Evolutionary conservation across 768 basidiomycete species (phyloP).

Genomic region (Cystobasidium ongulense): DNA sequence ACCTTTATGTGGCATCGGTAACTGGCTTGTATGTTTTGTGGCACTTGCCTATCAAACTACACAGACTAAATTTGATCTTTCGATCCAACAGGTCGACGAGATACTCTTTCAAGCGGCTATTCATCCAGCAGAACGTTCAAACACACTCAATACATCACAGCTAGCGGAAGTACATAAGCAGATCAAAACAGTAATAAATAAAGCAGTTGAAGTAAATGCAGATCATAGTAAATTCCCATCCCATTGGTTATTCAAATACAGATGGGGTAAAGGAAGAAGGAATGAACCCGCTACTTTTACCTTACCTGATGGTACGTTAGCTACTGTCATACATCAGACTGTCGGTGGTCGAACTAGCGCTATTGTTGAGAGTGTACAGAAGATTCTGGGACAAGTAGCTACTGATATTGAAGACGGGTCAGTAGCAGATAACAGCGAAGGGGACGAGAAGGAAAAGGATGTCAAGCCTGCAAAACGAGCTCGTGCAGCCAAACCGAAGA

Average conservation of each 20-base stretch:
- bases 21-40: constrained; percentile 37
- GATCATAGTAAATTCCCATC: constrained; percentile 39
- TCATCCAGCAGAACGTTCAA: constrained; percentile 39
- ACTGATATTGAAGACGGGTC: not conserved
- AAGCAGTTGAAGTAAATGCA: constrained; percentile 38
- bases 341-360: constrained; percentile 40
- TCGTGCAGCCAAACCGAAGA: not conserved
- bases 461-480: not conserved
- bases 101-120: constrained; percentile 41
- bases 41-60: not conserved
- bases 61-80: not conserved
- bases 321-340: constrained; percentile 36
- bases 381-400: constrained; percentile 20
- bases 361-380: constrained; percentile 36
- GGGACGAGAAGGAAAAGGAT: not conserved
- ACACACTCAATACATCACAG: constrained; percentile 29
- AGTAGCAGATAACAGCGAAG: not conserved
- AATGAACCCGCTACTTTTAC: constrained; percentile 13
- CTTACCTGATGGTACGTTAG: constrained; percentile 35
- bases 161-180: constrained; percentile 33
- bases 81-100: constrained; percentile 39
- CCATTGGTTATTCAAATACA: constrained; percentile 40
- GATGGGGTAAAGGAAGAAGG: constrained; percentile 41
- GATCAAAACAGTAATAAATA: constrained; percentile 33
- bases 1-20: constrained; percentile 36